Base-by-base conservation (phyloP, 371 early-diverging fungal species). In the Sporodiniella umbellata region DNA sequence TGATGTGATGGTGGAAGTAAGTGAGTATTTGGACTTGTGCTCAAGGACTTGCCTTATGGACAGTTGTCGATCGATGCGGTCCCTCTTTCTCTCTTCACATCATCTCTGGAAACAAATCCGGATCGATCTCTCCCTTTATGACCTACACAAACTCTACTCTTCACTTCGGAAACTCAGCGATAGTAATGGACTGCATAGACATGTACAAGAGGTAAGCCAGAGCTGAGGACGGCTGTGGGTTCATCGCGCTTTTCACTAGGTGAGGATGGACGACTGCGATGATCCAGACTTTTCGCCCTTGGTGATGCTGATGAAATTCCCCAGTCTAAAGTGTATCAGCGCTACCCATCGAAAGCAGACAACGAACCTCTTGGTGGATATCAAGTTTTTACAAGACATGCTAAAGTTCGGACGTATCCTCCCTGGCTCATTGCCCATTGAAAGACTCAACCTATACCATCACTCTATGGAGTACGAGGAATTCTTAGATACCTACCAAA, bases 231-330 rank as follows among this genome's bases (percentile, higher is more conserved):
- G n/a, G n/a, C n/a, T n/a, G n/a, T n/a, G n/a, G n/a, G n/a, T n/a
- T n/a, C n/a, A n/a, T n/a, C n/a, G n/a, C n/a, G n/a, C n/a, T n/a
- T n/a, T n/a, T n/a, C n/a, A n/a, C n/a, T n/a, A n/a, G n/a, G n/a
- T n/a, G n/a, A n/a, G n/a, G 0, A 72, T 76, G 76, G 76, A 76
- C 23, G 58, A 57, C 11, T 60, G 48, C 21, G 76, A 76, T 19
- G 68, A 72, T 51, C 43, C 68, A 1, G 61, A 63, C 42, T 51
- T 70, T 19, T 70, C 72, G 8, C 73, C 62, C 8, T 51, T 76
- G 14, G 60, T 76, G 12, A 72, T 76, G 76, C 39, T 76, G 3
- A 64, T 68, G 42, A 76, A 76, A 24, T 76, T 76, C 24, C 72
- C 72, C 10, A 44, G 58, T 19, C 26, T 76, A 18, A 54, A 53